Evolutionary conservation across 2,329 filamentous ascomycete species (phyloP).

Genomic region (Arthrobotrys pseudoclavata): DNA sequence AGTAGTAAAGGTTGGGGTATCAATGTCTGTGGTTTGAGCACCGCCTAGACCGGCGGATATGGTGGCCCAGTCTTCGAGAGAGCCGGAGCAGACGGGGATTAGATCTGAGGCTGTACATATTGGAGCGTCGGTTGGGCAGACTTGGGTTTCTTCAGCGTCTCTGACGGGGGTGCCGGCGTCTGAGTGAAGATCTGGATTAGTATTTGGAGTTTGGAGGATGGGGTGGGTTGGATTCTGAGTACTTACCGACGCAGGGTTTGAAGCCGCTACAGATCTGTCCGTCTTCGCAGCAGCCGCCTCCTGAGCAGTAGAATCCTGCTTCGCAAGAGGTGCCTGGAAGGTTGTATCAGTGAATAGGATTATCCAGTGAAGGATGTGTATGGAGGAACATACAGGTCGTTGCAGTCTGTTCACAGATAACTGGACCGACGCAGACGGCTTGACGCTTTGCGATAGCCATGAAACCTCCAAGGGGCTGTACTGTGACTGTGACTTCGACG

Average conservation of each 20-base stretch:
- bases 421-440: conserved; percentile 38
- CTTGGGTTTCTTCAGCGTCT: conserved; percentile 39
- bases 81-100: conserved; percentile 47
- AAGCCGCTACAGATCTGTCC: conserved; percentile 46
- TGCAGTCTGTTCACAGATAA: conserved; percentile 35
- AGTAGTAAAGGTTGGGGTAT: conserved; percentile 1
- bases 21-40: conserved; percentile 9
- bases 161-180: conserved; percentile 45
- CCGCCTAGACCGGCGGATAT: conserved; percentile 35
- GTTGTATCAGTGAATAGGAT: background rate
- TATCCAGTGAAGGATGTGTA: background rate
- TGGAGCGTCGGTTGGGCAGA: conserved; percentile 55
- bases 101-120: conserved; percentile 45
- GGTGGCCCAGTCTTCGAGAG: conserved; percentile 44
- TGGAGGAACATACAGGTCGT: conserved; percentile 20
- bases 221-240: background rate
- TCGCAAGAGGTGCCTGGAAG: conserved; percentile 41
- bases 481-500: conserved; percentile 18
- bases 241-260: conserved; percentile 53
- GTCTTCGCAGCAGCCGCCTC: conserved; percentile 42
- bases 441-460: conserved; percentile 49
- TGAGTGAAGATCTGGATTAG: background rate
- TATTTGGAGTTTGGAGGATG: background rate
- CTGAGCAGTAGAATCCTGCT: conserved; percentile 46
- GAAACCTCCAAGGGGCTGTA: conserved; percentile 16